Base-by-base conservation (phyloP, 192 early-diverging fungal genomes). In the Entomortierella chlamydospora region DNA sequence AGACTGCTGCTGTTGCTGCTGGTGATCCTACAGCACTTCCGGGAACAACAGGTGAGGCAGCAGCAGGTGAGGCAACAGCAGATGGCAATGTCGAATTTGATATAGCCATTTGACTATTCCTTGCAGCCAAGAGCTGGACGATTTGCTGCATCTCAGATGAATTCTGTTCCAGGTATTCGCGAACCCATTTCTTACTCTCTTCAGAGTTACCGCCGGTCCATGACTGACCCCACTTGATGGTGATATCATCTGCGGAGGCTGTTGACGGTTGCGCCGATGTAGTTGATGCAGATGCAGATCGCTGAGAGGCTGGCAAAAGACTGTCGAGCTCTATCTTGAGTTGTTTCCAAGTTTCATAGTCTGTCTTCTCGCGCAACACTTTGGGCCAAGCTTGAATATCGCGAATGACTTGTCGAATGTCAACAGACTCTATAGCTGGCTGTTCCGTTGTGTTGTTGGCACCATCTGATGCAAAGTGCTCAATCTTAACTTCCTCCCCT, bases 131-230 rank as follows among this genome's bases (percentile, higher is more conserved):
- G 15, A 70, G 28, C 13, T 20, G 61, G 4, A 60, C 55, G 22
- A 70, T 37, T 47, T 61, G 50, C 6, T 31, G 43, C 63, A 79
- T 79, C 2, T 79, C 76, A 0, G 23, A 22, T 12, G 76, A 70
- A 49, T 79, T 79, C 17, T 64, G 31, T 23, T 79, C 68, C 30
- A 79, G 56, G 51, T 65, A 79, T 42, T 79, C 76, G 30, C 68
- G 45, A n/a, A 79, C 76, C 76, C 76, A 79, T 33, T 57, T 70
- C 50, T 70, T 70, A 41, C 49, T 66, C 62, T 79, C 76, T 39
- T 70, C 76, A 9, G 68, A 70, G 50, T 66, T 31, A 2, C 57
- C 68, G 8, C 68, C 68, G 0, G 49, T 56, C 76, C 76, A 79
- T n/a, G 29, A 70, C 33, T 65, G 54, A 26, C 76, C 76, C 76